A percentile compares a stretch with the other conserved stretches of the same genome.
These are phyloP conservation scores for Albifimbria verrucaria DNA, from an alignment of 2,329 filamentous ascomycete genomes.

Conservation along the genomic window DNA sequence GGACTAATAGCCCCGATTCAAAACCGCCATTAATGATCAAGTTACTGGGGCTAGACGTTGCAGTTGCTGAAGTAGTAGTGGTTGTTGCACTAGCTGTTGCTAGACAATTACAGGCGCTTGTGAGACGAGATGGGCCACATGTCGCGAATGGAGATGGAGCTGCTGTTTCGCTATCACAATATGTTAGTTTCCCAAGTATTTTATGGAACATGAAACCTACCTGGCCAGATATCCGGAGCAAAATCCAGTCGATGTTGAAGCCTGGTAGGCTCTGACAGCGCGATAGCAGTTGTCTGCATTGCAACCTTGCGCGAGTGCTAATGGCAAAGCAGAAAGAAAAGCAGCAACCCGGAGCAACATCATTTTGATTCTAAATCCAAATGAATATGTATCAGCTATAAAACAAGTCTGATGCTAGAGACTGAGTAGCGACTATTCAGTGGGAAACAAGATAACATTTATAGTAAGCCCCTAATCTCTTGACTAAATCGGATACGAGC, in stretches of 20 bases:
- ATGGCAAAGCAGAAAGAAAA: background rate
- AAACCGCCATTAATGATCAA: background rate
- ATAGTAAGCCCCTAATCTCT: too few relatives aligned
- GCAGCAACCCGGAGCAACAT: background rate
- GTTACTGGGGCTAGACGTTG: background rate
- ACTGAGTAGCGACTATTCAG: too few relatives aligned
- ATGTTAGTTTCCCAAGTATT: background rate
- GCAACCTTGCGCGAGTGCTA: background rate
- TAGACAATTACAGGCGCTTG: constrained; percentile 1
- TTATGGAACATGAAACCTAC: background rate
- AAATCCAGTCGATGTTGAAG: background rate
- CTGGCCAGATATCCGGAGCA: background rate
- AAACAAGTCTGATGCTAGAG: too few relatives aligned
- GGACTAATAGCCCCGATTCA: background rate
- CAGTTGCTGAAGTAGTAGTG: background rate
- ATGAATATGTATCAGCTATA: too few relatives aligned
- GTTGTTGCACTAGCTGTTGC: background rate
- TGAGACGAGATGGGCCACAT: constrained; percentile 1
- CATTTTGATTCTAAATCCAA: too few relatives aligned
- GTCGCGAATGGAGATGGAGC: constrained; percentile 1
- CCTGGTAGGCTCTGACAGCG: background rate
- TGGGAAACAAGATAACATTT: too few relatives aligned
- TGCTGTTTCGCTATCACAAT: background rate
- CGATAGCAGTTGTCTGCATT: constrained; percentile 3
- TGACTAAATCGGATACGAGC: too few relatives aligned